Evolutionary conservation across 164 flowering plant species (phyloP), one percentile per base, ranked within the genome.

Genomic region (Echeveria elegans): DNA sequence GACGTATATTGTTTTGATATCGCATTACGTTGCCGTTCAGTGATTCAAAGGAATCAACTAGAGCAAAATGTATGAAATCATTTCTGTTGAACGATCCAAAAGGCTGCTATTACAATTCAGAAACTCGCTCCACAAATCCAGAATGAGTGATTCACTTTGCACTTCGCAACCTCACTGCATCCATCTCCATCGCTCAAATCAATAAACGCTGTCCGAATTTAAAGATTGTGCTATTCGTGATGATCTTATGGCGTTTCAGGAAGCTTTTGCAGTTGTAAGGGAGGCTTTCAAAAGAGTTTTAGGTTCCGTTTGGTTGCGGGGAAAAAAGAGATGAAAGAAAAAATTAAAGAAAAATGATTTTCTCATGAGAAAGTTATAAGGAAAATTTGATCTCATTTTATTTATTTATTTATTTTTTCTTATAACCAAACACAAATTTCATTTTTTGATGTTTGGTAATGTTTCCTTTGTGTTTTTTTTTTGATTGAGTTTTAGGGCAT

Each of bases 391-490:
- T n/a, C n/a, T n/a, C n/a, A n/a, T n/a, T n/a, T n/a, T n/a, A n/a
- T n/a, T n/a, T n/a, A n/a, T n/a, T n/a, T n/a, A n/a, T n/a, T n/a
- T n/a, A n/a, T n/a, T n/a, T n/a, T n/a, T n/a, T n/a, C n/a, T n/a
- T n/a, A n/a, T n/a, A n/a, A n/a, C n/a, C n/a, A n/a, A n/a, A n/a
- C n/a, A n/a, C n/a, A n/a, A n/a, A n/a, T n/a, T n/a, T n/a, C n/a
- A n/a, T 97, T 96, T 50, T 94, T 94, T 72, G 97, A 94, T 83
- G 99, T 94, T 94, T 72, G 97, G 97, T 90, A 79, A 67, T 47
- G 19, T 38, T 37, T 32, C 66, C 3, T 56, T 4, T 26, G 61
- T 26, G 1, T 56, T 56, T 19, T 29, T 26, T 53, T 28, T 24
- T 26, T 9, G 31, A 53, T 53, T 23, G 31, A 16, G 60, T 53